A percentile compares a stretch with the other conserved stretches of the same genome.
phyloP scores from a whole-genome alignment of 129 eudicot genomes.

The Chrysanthemum makinoi region DNA sequence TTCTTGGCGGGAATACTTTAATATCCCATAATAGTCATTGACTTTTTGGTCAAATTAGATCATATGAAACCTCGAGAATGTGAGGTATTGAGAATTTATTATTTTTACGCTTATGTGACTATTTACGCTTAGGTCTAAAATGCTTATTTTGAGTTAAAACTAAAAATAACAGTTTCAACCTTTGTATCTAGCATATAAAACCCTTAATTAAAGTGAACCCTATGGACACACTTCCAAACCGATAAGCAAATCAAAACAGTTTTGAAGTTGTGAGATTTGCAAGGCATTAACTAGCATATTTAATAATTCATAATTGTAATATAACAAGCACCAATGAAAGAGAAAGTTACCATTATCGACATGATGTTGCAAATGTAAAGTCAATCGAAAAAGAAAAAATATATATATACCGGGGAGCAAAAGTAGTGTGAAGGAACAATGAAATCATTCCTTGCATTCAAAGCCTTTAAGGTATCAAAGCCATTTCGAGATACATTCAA shows the following conservation, averaged over 20 bases:
- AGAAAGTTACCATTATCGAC: too few species aligned
- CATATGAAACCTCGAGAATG: background rate
- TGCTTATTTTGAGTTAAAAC: too few species aligned
- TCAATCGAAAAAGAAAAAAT: background rate
- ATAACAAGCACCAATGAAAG: background rate
- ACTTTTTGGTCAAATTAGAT: background rate
- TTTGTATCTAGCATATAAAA: too few species aligned
- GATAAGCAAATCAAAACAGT: too few species aligned
- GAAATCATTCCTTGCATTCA: slow-evolving; percentile 61
- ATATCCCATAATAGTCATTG: background rate
- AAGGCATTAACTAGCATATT: too few species aligned
- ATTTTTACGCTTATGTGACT: too few species aligned
- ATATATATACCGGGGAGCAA: slow-evolving; percentile 53
- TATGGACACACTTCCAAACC: too few species aligned
- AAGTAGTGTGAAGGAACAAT: slow-evolving; percentile 51
- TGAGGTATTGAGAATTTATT: too few species aligned
- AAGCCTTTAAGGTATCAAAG: slow-evolving; percentile 40
- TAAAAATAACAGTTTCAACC: too few species aligned
- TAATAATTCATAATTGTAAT: background rate
- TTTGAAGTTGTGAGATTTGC: too few species aligned
- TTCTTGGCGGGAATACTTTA: background rate
- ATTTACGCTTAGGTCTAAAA: too few species aligned
- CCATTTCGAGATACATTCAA: slow-evolving; percentile 43
- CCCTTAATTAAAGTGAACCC: too few species aligned
- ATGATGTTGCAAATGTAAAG: background rate